These are phyloP conservation scores for Phytophthora pistaciae DNA, from an alignment of 352 stramenopile genomes.

Conservation along the genomic window DNA sequence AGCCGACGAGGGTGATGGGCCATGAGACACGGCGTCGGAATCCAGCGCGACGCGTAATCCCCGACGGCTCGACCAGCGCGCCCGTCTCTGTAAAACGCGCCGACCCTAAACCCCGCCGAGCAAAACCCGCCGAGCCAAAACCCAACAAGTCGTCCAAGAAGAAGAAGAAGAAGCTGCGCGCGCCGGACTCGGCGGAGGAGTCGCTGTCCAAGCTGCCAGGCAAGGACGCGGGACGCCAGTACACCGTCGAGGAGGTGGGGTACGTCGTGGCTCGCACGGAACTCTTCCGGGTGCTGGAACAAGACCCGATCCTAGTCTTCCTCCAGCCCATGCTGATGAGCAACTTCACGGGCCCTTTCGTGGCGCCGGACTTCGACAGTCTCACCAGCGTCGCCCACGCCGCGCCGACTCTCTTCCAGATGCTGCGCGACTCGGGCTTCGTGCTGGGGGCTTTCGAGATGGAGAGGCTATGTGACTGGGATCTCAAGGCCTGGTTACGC, in stretches of 20 bases:
- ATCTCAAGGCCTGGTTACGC: neutral
- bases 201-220: neutral
- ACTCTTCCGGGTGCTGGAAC: neutral
- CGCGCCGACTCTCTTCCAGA: neutral
- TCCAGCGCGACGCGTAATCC: no score
- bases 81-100: no score
- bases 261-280: neutral
- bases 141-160: neutral
- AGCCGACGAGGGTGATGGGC: no score
- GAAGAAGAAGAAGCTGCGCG: conserved; percentile 16
- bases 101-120: no score
- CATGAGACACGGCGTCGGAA: no score
- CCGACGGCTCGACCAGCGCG: no score
- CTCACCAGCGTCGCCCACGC: neutral
- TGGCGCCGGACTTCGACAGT: neutral
- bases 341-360: neutral
- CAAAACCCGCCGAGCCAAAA: no score
- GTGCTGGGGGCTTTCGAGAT: conserved; percentile 16
- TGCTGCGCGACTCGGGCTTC: conserved; percentile 2
- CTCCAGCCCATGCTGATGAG: neutral
- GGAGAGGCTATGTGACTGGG: conserved; percentile 17
- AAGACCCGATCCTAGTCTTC: neutral
- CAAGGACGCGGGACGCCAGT: neutral
- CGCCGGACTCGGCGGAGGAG: conserved; percentile 3
- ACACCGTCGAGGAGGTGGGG: neutral